Base-by-base conservation (phyloP, 164 flowering plant genomes). In the Macadamia integrifolia region DNA sequence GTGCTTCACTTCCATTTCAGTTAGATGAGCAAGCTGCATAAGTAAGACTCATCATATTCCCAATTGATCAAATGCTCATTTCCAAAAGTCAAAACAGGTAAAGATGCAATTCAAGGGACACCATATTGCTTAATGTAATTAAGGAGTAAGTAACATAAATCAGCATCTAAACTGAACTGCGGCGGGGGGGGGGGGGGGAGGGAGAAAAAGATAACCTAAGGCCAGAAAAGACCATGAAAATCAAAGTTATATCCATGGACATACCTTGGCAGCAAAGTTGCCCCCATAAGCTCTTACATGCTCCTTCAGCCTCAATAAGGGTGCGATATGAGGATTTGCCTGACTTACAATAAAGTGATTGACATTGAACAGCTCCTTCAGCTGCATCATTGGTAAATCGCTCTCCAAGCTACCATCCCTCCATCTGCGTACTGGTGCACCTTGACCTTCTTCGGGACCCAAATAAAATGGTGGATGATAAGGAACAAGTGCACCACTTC, bases 381-480 rank as follows among this genome's bases (percentile, higher is more conserved):
- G 76, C 72, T 90, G 99, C 86, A 88, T 89, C 97, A 92, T 94
- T 28, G 99, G 99, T 64, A 94, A 77, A 84, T 94, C 99, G 64
- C 88, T 83, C 87, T 94, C 99, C 81, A 94, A 77, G 79, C 99
- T 92, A 43, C 99, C 99, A 80, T 94, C 99, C 75, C 98, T 92
- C 99, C 99, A 94, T 29, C 98, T 74, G 30, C 99, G 93, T 15
- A 73, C 76, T 0, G 88, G 69, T 3, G 82, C 50, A 35, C 83
- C 77, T 0, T 86, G 78, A 28, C 77, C 87, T 77, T 87, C 84
- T 74, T 92, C 96, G 10, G 92, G 95, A 42, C 80, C 93, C 77
- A 83, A 77, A 78, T 86, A 81, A 71, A 94, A 92, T 29, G 98
- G 98, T 15, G 98, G 92, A 63, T 94, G 99, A 65, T 89, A 94